Base-by-base conservation (phyloP, 305 asterid species). In the Fraxinus ornus region DNA sequence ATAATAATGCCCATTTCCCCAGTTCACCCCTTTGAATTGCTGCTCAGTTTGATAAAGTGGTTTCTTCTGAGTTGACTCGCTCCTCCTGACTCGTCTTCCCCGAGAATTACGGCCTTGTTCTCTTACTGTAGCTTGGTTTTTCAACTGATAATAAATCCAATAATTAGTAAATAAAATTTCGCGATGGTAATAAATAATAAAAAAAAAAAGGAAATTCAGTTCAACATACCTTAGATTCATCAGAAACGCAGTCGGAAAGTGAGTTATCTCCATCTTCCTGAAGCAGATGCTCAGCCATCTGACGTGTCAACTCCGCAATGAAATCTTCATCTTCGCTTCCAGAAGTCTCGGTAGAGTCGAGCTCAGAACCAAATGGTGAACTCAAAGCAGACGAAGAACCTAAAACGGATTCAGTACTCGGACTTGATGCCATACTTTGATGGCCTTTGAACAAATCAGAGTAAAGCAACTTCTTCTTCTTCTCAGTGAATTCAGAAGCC, bases 271-370 rank as follows among this genome's bases (percentile, higher is more conserved):
- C 89, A 0, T 93, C 95, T 4, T 91, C 98, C 33, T 84, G 86
- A 15, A 92, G 94, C 97, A 93, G 93, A 79, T 87, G 87, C 89
- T 94, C 95, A 1, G 97, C 91, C 95, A 94, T 91, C 90, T 90
- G 93, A 9, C 97, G 97, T 85, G 91, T 91, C 89, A 94, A 89
- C 86, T 94, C 95, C 7, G 90, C 88, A 2, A 87, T 83, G 88
- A 89, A 92, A 81, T 91, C 97, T 7, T 85, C 91, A 1, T 89
- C 97, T 3, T 89, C 92, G 68, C 88, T 86, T 37, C 85, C 88
- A 6, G 84, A 82, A 7, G 87, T 77, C n/a, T 84, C 91, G n/a
- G 93, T 87, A 0, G 93, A 89, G 68, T 88, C 92, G 82, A 91
- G 81, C 72, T 94, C 97, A 37, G 96, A 94, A 39, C 88, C 88